Evolutionary conservation across 805 yeast species (phyloP), one percentile per base, ranked within the genome.

Genomic region (Yarrowia sp.): DNA sequence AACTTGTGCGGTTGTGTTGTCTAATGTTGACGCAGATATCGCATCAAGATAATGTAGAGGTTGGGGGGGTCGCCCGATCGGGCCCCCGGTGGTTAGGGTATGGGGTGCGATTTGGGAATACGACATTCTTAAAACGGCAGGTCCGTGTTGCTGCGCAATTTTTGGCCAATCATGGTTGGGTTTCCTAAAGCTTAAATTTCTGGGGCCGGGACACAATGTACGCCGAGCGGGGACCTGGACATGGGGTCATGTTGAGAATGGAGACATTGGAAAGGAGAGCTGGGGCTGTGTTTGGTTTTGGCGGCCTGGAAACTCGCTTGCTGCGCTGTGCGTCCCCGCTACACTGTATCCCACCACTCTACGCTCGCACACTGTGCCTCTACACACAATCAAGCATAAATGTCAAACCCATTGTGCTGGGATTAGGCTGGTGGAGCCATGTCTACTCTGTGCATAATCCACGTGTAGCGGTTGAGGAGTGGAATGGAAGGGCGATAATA

Each of bases 31-130:
- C 36, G 58, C 58, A 51, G 58, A 32, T 51, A 35, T 51, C 42
- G 58, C 58, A 51, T 51, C 42, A 33, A 33, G 58, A 51, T 51
- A 51, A 51, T 51, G 58, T 51, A 51, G 58, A 33, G 58, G 58
- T 51, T 51, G 58, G 58, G 58, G 56, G 42, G 42, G 13, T 33
- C 16, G 41, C 58, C 31, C 42, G 58, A 51, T 51, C 18, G 58
- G 58, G 58, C 3, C 3, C 6, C 12, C 4, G 16, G 24, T 4
- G 58, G 58, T 51, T 51, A 51, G 58, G 58, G 36, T 9, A 6
- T 2, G 6, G 10, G 19, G 38, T 47, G 36, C 39, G 18, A 33
- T 19, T 51, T 35, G 42, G 58, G 58, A 51, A 51, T 51, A 51
- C 41, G 58, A 51, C 58, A 24, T 35, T 33, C 58, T 51, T 32